Conservation (phyloP, 352 stramenopile species). For the Blastocystis sp. region DNA sequence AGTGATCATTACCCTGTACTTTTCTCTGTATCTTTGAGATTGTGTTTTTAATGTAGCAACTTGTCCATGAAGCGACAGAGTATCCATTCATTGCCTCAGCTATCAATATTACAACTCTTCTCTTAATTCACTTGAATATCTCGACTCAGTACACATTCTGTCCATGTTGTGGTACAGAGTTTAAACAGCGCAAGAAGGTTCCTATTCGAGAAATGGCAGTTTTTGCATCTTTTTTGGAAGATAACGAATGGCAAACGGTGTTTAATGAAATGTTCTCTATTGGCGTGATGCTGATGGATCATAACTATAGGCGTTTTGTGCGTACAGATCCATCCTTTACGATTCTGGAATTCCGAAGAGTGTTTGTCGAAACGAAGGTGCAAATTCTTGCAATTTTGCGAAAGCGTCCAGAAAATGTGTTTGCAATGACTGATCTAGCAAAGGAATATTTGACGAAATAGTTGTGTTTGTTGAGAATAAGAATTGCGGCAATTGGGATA, state of each 20-base stretch:
- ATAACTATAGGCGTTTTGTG: conserved; percentile 27
- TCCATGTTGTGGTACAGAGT: conserved; percentile 35
- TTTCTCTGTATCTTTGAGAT: background rate
- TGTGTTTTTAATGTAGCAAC: conserved; percentile 4
- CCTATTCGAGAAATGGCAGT: background rate
- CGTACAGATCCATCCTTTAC: conserved; percentile 32
- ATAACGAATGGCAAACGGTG: background rate
- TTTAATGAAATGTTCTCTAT: conserved; percentile 55
- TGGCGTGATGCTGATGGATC: conserved; percentile 47
- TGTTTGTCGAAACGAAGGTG: conserved; percentile 8
- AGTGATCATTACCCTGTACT: conserved; percentile 11
- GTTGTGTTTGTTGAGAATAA: background rate
- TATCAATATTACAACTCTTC: conserved; percentile 34
- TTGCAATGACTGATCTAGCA: background rate
- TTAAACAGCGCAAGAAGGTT: conserved; percentile 23
- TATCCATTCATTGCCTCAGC: conserved; percentile 48
- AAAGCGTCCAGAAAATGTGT: background rate
- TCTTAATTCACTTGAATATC: conserved; percentile 42
- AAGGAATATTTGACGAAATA: conserved; percentile 21
- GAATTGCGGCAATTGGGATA: background rate
- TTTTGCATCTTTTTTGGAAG: conserved; percentile 49
- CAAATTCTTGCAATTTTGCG: conserved; percentile 18
- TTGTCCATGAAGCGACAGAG: background rate
- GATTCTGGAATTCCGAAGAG: conserved; percentile 43
- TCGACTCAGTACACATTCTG: conserved; percentile 34